A percentile compares a stretch with the other conserved stretches of the same genome.
These are phyloP conservation scores for Sugiyamaella chiloensis DNA, from an alignment of 805 yeast genomes.

Conservation along the genomic window DNA sequence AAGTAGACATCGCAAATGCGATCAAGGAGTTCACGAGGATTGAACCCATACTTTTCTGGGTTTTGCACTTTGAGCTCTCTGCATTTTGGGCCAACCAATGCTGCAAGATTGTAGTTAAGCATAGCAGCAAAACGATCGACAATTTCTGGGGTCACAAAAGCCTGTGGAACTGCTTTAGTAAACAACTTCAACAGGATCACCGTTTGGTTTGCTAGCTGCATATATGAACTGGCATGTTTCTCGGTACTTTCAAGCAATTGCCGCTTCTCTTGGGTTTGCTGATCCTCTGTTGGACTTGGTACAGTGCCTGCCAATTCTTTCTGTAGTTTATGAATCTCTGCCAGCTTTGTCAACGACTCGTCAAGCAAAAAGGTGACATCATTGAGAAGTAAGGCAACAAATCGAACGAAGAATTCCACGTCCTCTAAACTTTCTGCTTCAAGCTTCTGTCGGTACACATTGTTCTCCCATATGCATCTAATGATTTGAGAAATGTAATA, in stretches of 20 bases:
- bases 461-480: constrained; percentile 78
- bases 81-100: constrained; percentile 95
- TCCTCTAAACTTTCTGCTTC: constrained; percentile 61
- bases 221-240: constrained; percentile 72
- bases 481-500: constrained; percentile 80
- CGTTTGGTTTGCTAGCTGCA: constrained; percentile 80
- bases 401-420: constrained; percentile 82
- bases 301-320: constrained; percentile 43
- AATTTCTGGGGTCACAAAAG: constrained; percentile 83
- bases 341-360: constrained; percentile 78
- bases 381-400: constrained; percentile 91
- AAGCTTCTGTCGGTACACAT: constrained; percentile 64
- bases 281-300: constrained; percentile 26
- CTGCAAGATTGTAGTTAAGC: constrained; percentile 87
- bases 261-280: constrained; percentile 52
- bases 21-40: constrained; percentile 68
- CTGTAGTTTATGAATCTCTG: constrained; percentile 73
- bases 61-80: constrained; percentile 78
- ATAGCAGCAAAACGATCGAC: constrained; percentile 93
- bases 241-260: constrained; percentile 61
- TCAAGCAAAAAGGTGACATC: constrained; percentile 90
- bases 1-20: constrained; percentile 72
- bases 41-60: constrained; percentile 79
- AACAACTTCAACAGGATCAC: constrained; percentile 74
- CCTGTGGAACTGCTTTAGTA: constrained; percentile 80